phyloP scores from a whole-genome alignment of 225 moss, liverwort and hornwort species.

The Sphagnum contortum region DNA sequence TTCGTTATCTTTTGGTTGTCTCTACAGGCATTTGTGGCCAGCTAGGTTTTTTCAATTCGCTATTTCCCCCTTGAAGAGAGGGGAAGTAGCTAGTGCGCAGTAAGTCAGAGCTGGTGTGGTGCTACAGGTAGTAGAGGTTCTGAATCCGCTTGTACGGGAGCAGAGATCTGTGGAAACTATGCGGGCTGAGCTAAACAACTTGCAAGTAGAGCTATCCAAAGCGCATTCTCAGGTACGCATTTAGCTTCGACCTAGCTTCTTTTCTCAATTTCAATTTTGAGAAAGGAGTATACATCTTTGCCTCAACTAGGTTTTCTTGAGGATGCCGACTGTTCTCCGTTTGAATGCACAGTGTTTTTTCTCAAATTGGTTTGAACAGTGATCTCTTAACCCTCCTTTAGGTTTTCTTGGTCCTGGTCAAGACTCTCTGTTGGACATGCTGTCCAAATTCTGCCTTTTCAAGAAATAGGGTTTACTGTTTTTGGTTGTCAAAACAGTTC shows the following conservation, averaged over 20 bases:
- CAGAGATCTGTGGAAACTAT: slow-evolving; percentile 66
- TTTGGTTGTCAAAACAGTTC: background rate
- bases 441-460: background rate
- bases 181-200: slow-evolving; percentile 63
- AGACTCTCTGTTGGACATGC: background rate
- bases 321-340: no score
- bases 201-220: slow-evolving; percentile 69
- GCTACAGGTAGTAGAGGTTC: slow-evolving; percentile 75
- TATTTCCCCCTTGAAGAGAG: no score
- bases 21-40: no score
- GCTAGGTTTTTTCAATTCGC: no score
- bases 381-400: no score
- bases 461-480: background rate
- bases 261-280: background rate
- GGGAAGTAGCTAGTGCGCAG: no score
- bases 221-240: slow-evolving; percentile 70
- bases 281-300: background rate
- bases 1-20: no score
- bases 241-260: background rate
- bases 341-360: no score
- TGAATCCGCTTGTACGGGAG: slow-evolving; percentile 83
- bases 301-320: no score
- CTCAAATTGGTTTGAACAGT: no score
- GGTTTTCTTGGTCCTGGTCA: no score
- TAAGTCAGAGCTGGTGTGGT: no score